A percentile compares a stretch with the other conserved stretches of the same genome.
phyloP scores from a whole-genome alignment of 179 eudicot genomes.

The Spinacia oleracea region DNA sequence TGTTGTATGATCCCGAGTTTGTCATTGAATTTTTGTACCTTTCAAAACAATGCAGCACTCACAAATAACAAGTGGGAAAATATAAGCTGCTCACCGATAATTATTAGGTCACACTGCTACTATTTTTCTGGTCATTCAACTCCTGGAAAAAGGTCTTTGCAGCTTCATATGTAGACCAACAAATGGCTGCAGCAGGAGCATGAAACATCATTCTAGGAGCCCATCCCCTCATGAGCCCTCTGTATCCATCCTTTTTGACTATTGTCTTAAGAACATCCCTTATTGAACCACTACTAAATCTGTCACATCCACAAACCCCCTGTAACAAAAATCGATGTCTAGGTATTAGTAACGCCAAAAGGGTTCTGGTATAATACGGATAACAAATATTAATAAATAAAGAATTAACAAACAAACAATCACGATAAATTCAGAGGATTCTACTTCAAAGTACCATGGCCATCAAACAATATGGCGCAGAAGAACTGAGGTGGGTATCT shows the following conservation, averaged over 20 bases:
- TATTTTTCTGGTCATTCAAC: slow-evolving; percentile 31
- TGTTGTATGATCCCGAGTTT: slow-evolving; percentile 24
- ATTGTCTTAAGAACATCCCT: slow-evolving; percentile 7
- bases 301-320: slow-evolving; percentile 97
- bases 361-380: neutral
- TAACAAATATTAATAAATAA: neutral
- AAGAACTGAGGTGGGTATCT: neutral
- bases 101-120: slow-evolving; percentile 33
- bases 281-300: slow-evolving; percentile 52
- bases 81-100: slow-evolving; percentile 1
- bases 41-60: slow-evolving; percentile 11
- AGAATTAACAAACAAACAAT: too few species aligned
- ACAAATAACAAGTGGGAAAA: slow-evolving; percentile 13
- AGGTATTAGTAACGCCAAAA: neutral
- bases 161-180: slow-evolving; percentile 96
- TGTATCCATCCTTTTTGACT: slow-evolving; percentile 16
- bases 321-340: slow-evolving; percentile 29
- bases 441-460: neutral
- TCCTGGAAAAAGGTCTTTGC: slow-evolving; percentile 73
- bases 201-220: slow-evolving; percentile 95
- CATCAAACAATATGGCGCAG: too few species aligned
- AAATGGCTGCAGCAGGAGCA: slow-evolving; percentile 95
- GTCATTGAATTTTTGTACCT: slow-evolving; percentile 33
- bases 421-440: neutral
- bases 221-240: slow-evolving; percentile 20